phyloP scores from a whole-genome alignment of 495 filamentous ascomycete genomes.

The Penicillium manginii region DNA sequence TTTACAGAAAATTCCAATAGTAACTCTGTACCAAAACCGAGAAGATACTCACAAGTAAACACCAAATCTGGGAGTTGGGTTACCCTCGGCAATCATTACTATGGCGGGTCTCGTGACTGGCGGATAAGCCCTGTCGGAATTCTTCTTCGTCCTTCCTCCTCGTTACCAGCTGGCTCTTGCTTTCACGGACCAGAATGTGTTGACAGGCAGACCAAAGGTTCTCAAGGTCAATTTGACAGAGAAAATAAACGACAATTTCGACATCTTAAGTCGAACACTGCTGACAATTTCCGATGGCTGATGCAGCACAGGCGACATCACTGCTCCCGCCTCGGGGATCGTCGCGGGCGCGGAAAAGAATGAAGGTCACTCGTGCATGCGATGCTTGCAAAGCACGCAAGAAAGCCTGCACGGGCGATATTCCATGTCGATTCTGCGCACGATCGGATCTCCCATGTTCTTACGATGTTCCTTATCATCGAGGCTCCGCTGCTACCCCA shows the following conservation, averaged over 20 bases:
- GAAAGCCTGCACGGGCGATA: slow-evolving; percentile 32
- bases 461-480: slow-evolving; percentile 30
- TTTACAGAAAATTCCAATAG: too few relatives aligned
- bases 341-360: slow-evolving; percentile 21
- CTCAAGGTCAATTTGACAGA: background rate
- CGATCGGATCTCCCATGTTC: slow-evolving; percentile 22
- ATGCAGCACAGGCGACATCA: background rate
- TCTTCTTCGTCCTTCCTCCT: background rate
- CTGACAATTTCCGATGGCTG: background rate
- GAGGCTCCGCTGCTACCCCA: slow-evolving; percentile 29
- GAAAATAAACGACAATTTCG: background rate
- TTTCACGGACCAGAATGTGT: background rate
- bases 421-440: slow-evolving; percentile 31
- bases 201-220: too few relatives aligned
- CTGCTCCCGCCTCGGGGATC: background rate
- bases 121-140: background rate
- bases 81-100: background rate
- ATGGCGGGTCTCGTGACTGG: background rate
- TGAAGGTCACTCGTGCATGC: slow-evolving; percentile 33
- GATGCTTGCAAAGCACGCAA: slow-evolving; percentile 33
- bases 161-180: background rate
- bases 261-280: background rate
- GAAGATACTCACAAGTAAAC: too few relatives aligned
- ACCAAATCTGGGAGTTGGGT: background rate
- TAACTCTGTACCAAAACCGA: too few relatives aligned